Conservation (phyloP, 2,329 filamentous ascomycete species). For the Aureobasidium pullulans region DNA sequence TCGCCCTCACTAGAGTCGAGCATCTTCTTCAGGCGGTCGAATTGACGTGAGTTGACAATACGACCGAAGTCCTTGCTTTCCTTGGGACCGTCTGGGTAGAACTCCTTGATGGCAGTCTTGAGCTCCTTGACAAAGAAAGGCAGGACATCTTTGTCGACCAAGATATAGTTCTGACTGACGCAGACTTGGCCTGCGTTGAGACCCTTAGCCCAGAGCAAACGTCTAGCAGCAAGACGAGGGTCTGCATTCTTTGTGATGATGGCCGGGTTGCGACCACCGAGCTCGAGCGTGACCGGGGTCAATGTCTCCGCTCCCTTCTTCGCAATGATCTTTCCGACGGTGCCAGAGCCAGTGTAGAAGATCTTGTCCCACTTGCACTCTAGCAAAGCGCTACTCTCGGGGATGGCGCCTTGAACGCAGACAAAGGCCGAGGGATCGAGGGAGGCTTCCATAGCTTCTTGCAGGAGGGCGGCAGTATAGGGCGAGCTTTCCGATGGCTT, state of each 20-base stretch:
- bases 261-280: slow-evolving; percentile 86
- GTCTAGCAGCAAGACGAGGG: slow-evolving; percentile 68
- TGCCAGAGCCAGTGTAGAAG: slow-evolving; percentile 80
- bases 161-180: slow-evolving; percentile 84
- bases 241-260: slow-evolving; percentile 82
- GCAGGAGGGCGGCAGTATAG: slow-evolving; percentile 66
- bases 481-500: slow-evolving; percentile 86
- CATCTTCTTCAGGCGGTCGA: slow-evolving; percentile 80
- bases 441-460: slow-evolving; percentile 66
- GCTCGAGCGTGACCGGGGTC: slow-evolving; percentile 81
- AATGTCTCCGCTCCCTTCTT: slow-evolving; percentile 48
- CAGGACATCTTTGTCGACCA: slow-evolving; percentile 70
- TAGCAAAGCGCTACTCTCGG: slow-evolving; percentile 74
- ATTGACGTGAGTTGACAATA: slow-evolving; percentile 75
- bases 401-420: slow-evolving; percentile 71
- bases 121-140: slow-evolving; percentile 67
- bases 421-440: slow-evolving; percentile 72
- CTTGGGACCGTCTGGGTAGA: slow-evolving; percentile 76
- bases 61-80: slow-evolving; percentile 70
- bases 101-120: slow-evolving; percentile 62
- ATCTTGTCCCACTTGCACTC: slow-evolving; percentile 96
- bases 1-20: slow-evolving; percentile 76
- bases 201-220: slow-evolving; percentile 83
- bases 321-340: slow-evolving; percentile 57
- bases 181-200: slow-evolving; percentile 87